phyloP scores from a whole-genome alignment of 2,329 filamentous ascomycete genomes.

The Grosmannia clavigera region DNA sequence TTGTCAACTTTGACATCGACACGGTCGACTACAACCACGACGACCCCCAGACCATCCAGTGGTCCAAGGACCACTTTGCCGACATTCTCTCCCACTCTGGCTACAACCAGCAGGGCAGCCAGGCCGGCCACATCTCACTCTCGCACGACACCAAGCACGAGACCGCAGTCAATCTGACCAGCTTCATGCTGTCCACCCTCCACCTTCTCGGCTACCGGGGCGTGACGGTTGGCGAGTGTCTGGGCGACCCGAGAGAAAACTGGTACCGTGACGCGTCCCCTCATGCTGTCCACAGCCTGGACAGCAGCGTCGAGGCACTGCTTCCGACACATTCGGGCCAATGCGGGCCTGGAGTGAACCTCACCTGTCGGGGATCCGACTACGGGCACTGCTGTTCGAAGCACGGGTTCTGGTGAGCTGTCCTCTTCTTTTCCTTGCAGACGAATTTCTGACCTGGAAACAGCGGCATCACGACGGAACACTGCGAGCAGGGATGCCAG shows the following conservation, averaged over 20 bases:
- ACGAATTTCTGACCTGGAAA: not conserved
- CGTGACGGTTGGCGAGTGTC: conserved; percentile 43
- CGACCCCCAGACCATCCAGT: conserved; percentile 19
- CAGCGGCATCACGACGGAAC: not conserved
- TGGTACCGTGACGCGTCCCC: conserved; percentile 33
- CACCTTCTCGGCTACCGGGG: conserved; percentile 27
- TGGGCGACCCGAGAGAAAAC: conserved; percentile 34
- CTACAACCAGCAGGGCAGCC: conserved; percentile 7
- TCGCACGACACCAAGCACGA: conserved; percentile 37
- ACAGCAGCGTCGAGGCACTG: not conserved
- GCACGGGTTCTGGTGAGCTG: conserved; percentile 6
- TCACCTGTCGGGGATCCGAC: conserved; percentile 1
- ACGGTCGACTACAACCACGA: conserved; percentile 22
- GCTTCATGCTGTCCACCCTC: conserved; percentile 30
- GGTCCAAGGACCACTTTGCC: conserved; percentile 19
- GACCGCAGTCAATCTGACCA: conserved; percentile 31
- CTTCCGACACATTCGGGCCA: not conserved
- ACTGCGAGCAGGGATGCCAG: not conserved
- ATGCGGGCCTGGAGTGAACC: conserved; percentile 1
- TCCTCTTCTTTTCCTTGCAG: not conserved
- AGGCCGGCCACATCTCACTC: conserved; percentile 32
- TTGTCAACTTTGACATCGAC: conserved; percentile 25
- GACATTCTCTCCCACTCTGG: conserved; percentile 13
- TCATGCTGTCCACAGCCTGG: not conserved
- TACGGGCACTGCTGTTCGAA: conserved; percentile 8